Base-by-base conservation (phyloP, 768 basidiomycete species). In the Myochromella boudieri region DNA sequence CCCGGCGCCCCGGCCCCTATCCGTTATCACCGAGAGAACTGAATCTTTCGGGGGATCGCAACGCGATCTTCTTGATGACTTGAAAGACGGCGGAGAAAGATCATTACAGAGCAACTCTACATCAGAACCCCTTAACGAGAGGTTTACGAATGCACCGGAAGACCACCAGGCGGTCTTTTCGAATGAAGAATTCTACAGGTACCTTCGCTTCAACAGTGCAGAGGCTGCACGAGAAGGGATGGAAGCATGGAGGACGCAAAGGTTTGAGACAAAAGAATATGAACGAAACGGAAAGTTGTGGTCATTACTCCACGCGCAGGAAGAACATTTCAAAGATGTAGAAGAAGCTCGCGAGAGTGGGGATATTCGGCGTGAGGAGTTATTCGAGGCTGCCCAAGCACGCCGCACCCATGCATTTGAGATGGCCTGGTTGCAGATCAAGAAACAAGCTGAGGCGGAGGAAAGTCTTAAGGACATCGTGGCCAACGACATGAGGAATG, bases 361-460 rank as follows among this genome's bases (percentile, higher is more conserved):
- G 14, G 37, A 32, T 24, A 15, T 10, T 5, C 28, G 31, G 12
- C 18, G 43, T 11, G 31, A 40, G 3, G 38, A 37, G 11, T 22
- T 32, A 3, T 44, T 44, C 20, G 17, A 44, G 20, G 37, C 37
- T 20, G 21, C 42, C 5, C 28, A 40, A 24, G 24, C 38, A n/a
- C 48, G 42, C 12, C 22, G 17, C 4, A 28, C 36, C 5, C 48
- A 44, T 4, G 9, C n/a, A 6, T 44, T 49, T 27, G 37, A 28
- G n/a, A 9, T 29, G 6, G 17, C 24, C 3, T 3, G 42, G 9
- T 29, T 15, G 10, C 9, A 43, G 17, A 37, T 49, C 18, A 36
- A 49, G 10, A 42, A 31, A 22, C 41, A 42, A 36, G 34, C 34
- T 0, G 47, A 42, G 27, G 41, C 41, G 9, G 41, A 31, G 41